These are phyloP conservation scores for Scheffersomyces illinoinensis DNA, from an alignment of 1,139 yeast genomes.

Conservation along the genomic window DNA sequence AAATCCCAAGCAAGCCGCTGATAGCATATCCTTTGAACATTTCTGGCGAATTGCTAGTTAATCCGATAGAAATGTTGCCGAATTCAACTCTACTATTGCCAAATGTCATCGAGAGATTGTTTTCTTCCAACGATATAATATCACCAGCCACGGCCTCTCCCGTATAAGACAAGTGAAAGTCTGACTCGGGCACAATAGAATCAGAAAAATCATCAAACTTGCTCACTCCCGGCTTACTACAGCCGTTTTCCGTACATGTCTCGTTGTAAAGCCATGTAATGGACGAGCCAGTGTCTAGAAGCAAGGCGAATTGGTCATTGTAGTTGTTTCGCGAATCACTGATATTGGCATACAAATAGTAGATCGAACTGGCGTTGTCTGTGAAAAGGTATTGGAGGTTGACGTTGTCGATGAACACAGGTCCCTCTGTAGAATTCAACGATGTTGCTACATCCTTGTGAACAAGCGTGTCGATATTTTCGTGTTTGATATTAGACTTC, in stretches of 20 bases:
- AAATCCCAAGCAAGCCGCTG: slow-evolving; percentile 64
- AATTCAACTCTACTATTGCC: slow-evolving; percentile 20
- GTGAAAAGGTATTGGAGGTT: slow-evolving; percentile 25
- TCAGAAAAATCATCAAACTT: slow-evolving; percentile 24
- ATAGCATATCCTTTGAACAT: slow-evolving; percentile 54
- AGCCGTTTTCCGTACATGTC: slow-evolving; percentile 48
- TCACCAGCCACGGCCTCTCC: slow-evolving; percentile 58
- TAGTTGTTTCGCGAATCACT: slow-evolving; percentile 21
- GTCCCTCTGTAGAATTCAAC: background rate
- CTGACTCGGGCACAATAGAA: slow-evolving; percentile 9
- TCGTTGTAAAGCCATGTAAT: slow-evolving; percentile 63
- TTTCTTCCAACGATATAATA: slow-evolving; percentile 24
- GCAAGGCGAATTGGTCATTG: slow-evolving; percentile 44
- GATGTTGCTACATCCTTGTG: background rate
- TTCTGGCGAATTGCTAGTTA: slow-evolving; percentile 53
- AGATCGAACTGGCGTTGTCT: slow-evolving; percentile 28
- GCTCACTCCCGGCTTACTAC: slow-evolving; percentile 25
- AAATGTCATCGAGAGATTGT: slow-evolving; percentile 29
- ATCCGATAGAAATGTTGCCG: slow-evolving; percentile 50
- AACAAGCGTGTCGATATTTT: background rate
- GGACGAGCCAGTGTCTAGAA: slow-evolving; percentile 68
- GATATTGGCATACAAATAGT: slow-evolving; percentile 22
- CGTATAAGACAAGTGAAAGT: slow-evolving; percentile 52
- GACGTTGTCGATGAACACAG: slow-evolving; percentile 1
- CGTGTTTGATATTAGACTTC: no score